phyloP scores from a whole-genome alignment of 352 stramenopile genomes.

The Phytophthora macrochlamydospora region DNA sequence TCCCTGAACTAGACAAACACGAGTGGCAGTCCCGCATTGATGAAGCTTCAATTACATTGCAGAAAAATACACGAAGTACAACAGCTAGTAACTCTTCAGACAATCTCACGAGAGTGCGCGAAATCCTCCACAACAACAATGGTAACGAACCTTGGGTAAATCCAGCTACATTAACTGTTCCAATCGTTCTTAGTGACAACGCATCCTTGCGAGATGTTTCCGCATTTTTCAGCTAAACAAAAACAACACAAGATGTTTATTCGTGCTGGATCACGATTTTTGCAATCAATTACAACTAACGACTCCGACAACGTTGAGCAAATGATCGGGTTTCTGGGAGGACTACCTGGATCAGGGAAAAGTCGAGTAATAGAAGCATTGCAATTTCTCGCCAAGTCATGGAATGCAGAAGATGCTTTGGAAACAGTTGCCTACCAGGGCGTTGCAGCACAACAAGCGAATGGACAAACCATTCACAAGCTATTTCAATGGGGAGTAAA shows the following conservation, averaged over 20 bases:
- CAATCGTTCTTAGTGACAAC: not conserved
- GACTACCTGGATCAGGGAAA: not conserved
- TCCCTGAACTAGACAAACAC: not conserved
- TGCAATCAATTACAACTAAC: not conserved
- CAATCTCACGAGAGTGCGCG: not conserved
- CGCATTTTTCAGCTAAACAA: conserved; percentile 6
- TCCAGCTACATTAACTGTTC: not conserved
- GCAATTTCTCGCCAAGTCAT: not conserved
- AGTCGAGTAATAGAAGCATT: not conserved
- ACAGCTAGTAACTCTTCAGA: conserved; percentile 2
- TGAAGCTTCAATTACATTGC: not conserved
- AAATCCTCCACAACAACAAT: not conserved
- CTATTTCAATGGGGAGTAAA: not conserved
- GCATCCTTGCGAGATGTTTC: conserved; percentile 24
- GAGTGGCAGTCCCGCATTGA: conserved; percentile 1
- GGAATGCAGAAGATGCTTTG: not conserved
- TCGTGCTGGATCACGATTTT: not conserved
- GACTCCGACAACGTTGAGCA: not conserved
- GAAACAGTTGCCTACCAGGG: not conserved
- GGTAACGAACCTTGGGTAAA: not conserved
- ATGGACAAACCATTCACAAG: not conserved
- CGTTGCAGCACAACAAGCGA: not conserved
- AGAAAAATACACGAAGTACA: no score
- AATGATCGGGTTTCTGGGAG: not conserved
- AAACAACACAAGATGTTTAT: not conserved